A percentile compares a stretch with the other conserved stretches of the same genome.
Evolutionary conservation across 1,284 basidiomycete species (phyloP).

Genomic region (Papiliotrema laurentii): DNA sequence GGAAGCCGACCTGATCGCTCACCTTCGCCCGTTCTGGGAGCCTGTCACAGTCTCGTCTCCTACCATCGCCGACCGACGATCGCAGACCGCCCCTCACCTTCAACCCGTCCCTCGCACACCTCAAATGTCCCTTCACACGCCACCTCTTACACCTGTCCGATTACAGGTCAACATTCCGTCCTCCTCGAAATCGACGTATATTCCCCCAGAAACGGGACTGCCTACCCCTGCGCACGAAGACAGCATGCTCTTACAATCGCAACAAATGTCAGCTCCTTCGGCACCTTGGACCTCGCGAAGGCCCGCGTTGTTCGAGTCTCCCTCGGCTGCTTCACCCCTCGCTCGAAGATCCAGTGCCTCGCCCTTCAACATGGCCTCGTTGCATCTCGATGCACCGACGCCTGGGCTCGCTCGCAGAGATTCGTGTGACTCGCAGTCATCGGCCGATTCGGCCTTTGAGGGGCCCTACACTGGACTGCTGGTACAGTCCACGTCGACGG

Average conservation of each 20-base stretch:
- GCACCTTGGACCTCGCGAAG: slow-evolving; percentile 6
- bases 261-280: slow-evolving; percentile 4
- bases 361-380: slow-evolving; percentile 11
- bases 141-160: slow-evolving; percentile 18
- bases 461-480: slow-evolving; percentile 12
- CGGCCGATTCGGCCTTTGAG: slow-evolving; percentile 11
- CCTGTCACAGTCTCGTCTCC: slow-evolving; percentile 1
- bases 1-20: slow-evolving; percentile 64
- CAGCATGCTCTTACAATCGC: background rate
- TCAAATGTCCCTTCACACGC: slow-evolving; percentile 8
- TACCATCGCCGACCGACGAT: slow-evolving; percentile 4
- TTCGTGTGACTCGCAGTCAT: slow-evolving; percentile 21
- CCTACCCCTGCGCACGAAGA: slow-evolving; percentile 9
- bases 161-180: slow-evolving; percentile 17
- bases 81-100: background rate
- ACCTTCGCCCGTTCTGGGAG: slow-evolving; percentile 66
- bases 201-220: slow-evolving; percentile 7
- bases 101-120: slow-evolving; percentile 1
- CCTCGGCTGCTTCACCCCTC: slow-evolving; percentile 4
- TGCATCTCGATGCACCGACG: slow-evolving; percentile 33
- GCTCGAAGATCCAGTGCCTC: slow-evolving; percentile 1
- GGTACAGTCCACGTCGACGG: background rate
- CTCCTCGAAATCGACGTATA: slow-evolving; percentile 16
- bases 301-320: slow-evolving; percentile 6
- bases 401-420: slow-evolving; percentile 30